A percentile compares a stretch with the other conserved stretches of the same genome.
Evolutionary conservation across 345 rosid species (phyloP).

Genomic region (Bruguiera sexangula): DNA sequence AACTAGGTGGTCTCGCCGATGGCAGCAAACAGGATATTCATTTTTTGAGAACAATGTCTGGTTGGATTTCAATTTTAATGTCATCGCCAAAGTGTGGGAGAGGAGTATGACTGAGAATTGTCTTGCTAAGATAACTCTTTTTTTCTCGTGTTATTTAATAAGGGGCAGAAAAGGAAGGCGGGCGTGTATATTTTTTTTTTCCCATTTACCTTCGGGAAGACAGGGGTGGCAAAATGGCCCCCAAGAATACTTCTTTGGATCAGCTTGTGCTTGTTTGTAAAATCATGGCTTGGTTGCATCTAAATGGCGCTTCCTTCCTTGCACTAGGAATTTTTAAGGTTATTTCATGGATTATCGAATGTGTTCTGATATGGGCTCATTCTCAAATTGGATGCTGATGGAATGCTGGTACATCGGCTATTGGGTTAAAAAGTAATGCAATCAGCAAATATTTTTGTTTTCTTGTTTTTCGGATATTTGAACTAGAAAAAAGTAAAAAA

Average conservation of each 20-base stretch:
- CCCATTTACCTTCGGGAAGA: neutral
- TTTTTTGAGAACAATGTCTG: constrained; percentile 18
- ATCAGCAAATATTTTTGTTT: too few species aligned
- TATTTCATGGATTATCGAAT: too few species aligned
- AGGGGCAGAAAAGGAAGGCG: constrained; percentile 15
- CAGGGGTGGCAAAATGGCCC: neutral
- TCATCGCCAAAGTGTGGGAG: constrained; percentile 18
- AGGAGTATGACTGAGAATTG: constrained; percentile 12
- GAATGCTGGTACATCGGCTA: too few species aligned
- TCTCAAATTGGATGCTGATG: too few species aligned
- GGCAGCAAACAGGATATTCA: constrained; percentile 23
- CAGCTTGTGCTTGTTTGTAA: neutral
- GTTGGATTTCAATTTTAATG: constrained; percentile 7
- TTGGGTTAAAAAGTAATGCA: too few species aligned
- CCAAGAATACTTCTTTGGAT: neutral
- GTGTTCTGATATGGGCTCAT: too few species aligned
- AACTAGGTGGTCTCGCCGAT: constrained; percentile 17
- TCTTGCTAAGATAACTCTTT: constrained; percentile 7
- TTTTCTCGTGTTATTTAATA: constrained; percentile 14
- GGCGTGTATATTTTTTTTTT: constrained; percentile 21
- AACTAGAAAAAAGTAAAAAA: too few species aligned
- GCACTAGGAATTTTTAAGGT: too few species aligned
- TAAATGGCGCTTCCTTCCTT: too few species aligned
- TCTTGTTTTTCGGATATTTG: too few species aligned
- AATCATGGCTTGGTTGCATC: too few species aligned